Evolutionary conservation across 805 yeast species (phyloP), one percentile per base, ranked within the genome.

Genomic region (Blastobotrys muscicola): DNA sequence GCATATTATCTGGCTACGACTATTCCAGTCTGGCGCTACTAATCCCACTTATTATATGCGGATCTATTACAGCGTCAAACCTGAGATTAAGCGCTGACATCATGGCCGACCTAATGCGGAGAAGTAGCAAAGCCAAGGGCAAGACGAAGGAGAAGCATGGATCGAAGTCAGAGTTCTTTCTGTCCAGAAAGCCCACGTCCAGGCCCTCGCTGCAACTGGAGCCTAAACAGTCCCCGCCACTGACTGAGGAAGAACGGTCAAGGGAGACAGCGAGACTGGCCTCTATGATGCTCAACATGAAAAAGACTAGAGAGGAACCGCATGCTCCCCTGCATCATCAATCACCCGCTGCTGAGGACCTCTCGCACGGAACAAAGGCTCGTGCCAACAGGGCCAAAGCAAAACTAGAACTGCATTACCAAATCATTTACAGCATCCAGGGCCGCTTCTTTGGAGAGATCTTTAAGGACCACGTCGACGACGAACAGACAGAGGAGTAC

Each of bases 391-490:
- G 49, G 4, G 54, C 57, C 9, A 57, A 55, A 41, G 61, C 59
- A 32, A 55, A 57, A 41, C 49, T 60, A 31, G 64, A 60, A 36
- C 47, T 59, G 16, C 47, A 55, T 43, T 55, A 50, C 38, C 55
- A 51, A 40, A 52, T 45, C 45, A 49, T 48, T n/a, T 36, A 32
- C 41, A 43, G 46, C 36, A 45, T 36, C 37, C 58, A 54, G 42
- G 11, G 12, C 11, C 38, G 16, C 20, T 38, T 33, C 31, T 14
- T 33, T 10, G 33, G 8, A 8, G 31, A 9, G 8, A 29, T 3
- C 23, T 12, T 23, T 3, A 11, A 12, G 4, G 37, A 39, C 23
- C 30, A n/a, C 15, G 34, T 29, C 14, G 46, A 35, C 36, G 38
- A 30, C 29, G 36, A 37, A 35, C 38, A 2, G 36, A 39, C 12